Percentiles rank a stretch among this genome's conserved stretches.
phyloP scores from a whole-genome alignment of 2,329 filamentous ascomycete genomes.

The Penicillium frequentans region DNA sequence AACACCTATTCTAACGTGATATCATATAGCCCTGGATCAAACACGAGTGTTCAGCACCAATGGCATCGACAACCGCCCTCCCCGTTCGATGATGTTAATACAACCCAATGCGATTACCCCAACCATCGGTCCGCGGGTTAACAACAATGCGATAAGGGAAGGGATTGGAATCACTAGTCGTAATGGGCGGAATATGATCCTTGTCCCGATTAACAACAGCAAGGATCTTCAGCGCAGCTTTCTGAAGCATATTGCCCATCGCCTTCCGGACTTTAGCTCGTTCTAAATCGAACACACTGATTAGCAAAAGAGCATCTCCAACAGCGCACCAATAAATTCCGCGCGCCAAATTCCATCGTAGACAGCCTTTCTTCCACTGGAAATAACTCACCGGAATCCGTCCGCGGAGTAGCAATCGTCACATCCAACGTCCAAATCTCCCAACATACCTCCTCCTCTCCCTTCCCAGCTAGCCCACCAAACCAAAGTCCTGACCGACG shows the following conservation, averaged over 20 bases:
- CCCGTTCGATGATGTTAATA: constrained; percentile 50
- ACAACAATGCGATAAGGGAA: constrained; percentile 93
- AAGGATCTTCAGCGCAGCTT: constrained; percentile 86
- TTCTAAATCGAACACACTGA: constrained; percentile 54
- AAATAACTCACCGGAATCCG: constrained; percentile 72
- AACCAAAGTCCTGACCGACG: constrained; percentile 76
- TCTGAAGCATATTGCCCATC: constrained; percentile 86
- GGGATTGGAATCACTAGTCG: constrained; percentile 84
- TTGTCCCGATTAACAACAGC: constrained; percentile 84
- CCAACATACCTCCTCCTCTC: constrained; percentile 94
- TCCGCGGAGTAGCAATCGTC: constrained; percentile 85
- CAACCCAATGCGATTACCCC: constrained; percentile 77
- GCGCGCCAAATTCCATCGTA: background rate
- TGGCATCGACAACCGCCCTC: background rate
- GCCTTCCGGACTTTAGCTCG: constrained; percentile 83
- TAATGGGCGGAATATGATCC: constrained; percentile 96
- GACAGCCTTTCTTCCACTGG: background rate
- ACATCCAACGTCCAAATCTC: constrained; percentile 94
- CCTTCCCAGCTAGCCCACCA: constrained; percentile 53
- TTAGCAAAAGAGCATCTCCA: background rate
- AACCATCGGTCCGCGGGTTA: constrained; percentile 76
- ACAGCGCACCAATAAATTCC: background rate
- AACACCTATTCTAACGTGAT: background rate
- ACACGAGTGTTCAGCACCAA: background rate
- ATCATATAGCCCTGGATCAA: background rate